Conservation (phyloP, 2,329 filamentous ascomycete species). For the Fusarium sp. region DNA sequence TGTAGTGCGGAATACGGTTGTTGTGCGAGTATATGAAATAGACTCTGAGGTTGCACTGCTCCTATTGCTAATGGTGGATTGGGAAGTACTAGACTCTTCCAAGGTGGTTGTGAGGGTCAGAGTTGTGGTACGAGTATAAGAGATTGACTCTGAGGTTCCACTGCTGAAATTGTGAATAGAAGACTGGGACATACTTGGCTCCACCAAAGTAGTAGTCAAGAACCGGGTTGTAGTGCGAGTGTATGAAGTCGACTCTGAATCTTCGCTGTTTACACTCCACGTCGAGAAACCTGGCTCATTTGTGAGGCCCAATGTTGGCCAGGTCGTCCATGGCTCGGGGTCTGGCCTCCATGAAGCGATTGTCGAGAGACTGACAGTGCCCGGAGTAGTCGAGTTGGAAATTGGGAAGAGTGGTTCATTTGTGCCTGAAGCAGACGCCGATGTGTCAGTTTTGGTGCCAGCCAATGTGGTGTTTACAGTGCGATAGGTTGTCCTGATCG, state of each 20-base stretch:
- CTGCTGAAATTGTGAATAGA: constrained; percentile 29
- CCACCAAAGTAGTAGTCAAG: not conserved
- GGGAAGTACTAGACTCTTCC: constrained; percentile 22
- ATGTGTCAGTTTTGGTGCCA: not conserved
- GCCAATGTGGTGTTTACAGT: constrained; percentile 20
- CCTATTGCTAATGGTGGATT: constrained; percentile 19
- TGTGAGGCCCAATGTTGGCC: constrained; percentile 27
- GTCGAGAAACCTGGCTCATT: not conserved
- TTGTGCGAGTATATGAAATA: constrained; percentile 12
- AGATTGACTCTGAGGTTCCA: constrained; percentile 14
- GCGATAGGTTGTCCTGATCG: constrained; percentile 3
- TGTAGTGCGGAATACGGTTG: constrained; percentile 17
- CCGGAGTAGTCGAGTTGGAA: constrained; percentile 30
- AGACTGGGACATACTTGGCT: constrained; percentile 20
- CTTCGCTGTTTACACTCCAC: constrained; percentile 31
- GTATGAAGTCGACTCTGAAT: constrained; percentile 11
- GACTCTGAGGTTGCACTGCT: constrained; percentile 13
- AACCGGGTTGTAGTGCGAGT: constrained; percentile 13
- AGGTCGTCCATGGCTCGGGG: constrained; percentile 23
- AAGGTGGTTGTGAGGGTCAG: constrained; percentile 9
- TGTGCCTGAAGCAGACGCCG: constrained; percentile 13
- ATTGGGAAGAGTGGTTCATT: constrained; percentile 16
- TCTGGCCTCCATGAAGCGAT: constrained; percentile 14
- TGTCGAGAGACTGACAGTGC: constrained; percentile 11
- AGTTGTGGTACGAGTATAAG: constrained; percentile 15